phyloP scores from a whole-genome alignment of 2,329 filamentous ascomycete species.

The Scytalidium lignicola region DNA sequence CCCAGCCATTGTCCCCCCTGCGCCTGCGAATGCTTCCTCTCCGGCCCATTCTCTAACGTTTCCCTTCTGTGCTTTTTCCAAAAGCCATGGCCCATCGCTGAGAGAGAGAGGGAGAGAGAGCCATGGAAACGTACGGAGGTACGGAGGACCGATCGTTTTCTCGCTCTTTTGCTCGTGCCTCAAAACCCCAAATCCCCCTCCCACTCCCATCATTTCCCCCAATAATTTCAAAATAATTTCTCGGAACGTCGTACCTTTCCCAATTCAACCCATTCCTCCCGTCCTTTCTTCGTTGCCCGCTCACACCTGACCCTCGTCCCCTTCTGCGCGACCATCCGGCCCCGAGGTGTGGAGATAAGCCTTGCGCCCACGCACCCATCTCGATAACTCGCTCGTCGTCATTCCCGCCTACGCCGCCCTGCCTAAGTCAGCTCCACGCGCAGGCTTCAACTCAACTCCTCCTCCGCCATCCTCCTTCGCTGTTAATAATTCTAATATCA shows the following conservation, averaged over 20 bases:
- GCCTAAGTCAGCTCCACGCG: background rate
- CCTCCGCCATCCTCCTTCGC: background rate
- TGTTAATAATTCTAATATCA: background rate
- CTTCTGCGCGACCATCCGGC: background rate
- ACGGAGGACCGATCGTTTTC: too few relatives aligned
- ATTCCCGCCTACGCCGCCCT: background rate
- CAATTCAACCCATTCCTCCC: conserved; percentile 21
- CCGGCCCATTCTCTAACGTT: background rate
- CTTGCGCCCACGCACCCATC: background rate
- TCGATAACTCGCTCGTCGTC: background rate
- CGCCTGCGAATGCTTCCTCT: too few relatives aligned
- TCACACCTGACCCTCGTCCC: background rate
- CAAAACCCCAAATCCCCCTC: too few relatives aligned
- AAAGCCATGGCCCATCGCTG: too few relatives aligned
- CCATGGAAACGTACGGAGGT: too few relatives aligned
- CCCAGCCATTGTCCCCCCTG: too few relatives aligned
- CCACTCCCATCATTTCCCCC: too few relatives aligned
- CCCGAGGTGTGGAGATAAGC: background rate
- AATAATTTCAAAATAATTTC: too few relatives aligned
- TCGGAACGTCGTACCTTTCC: conserved; percentile 3
- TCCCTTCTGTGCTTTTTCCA: too few relatives aligned
- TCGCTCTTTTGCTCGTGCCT: too few relatives aligned
- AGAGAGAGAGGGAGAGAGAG: too few relatives aligned
- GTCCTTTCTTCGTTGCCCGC: background rate
- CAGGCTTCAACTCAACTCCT: background rate